Base-by-base conservation (phyloP, 441 rosid genomes). In the Adansonia rubrostipa region DNA sequence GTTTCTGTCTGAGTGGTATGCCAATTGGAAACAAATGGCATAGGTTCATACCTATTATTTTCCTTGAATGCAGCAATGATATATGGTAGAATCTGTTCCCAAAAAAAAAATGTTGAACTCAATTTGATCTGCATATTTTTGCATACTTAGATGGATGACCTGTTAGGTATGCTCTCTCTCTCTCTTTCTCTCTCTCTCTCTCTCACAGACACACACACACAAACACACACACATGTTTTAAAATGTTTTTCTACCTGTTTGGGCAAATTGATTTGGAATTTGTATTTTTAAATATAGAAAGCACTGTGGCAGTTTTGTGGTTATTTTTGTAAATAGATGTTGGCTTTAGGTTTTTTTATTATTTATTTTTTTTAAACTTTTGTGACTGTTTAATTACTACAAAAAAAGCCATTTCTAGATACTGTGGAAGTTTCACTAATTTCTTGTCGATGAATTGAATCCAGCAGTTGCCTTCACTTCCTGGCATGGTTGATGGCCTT, bases 401-500 rank as follows among this genome's bases (percentile, higher is more conserved):
- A 42, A 10, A 9, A 73, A 9, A 17, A 58, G 0, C 13, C 54
- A 17, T 44, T 45, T 44, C 28, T 73, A 20, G 20, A 47, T 45
- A 75, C 47, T 0, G 56, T 54, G 61, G 68, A 80, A 67, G 69
- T 65, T 50, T 82, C 58, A 75, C 71, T 75, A 50, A 78, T 69
- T 67, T 73, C 44, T 44, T 78, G 24, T 77, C 45, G 77, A 51
- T 82, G 58, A 82, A 61, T 81, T 56, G 65, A 80, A 66, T 82
- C 66, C 4, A 13, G 50, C 93, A 95, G 97, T 71, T 89, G 87
- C 92, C 98, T 81, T 80, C 89, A 84, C 84, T 88, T 84, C 86
- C 97, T 80, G 87, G 88, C 70, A 90, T 95, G 91, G 95, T 85
- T 77, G 97, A 97, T 85, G 99, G 98, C 76, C 84, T 88, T 50